phyloP scores from a whole-genome alignment of 805 yeast species.

The Isabelozyma pseudorhagii region DNA sequence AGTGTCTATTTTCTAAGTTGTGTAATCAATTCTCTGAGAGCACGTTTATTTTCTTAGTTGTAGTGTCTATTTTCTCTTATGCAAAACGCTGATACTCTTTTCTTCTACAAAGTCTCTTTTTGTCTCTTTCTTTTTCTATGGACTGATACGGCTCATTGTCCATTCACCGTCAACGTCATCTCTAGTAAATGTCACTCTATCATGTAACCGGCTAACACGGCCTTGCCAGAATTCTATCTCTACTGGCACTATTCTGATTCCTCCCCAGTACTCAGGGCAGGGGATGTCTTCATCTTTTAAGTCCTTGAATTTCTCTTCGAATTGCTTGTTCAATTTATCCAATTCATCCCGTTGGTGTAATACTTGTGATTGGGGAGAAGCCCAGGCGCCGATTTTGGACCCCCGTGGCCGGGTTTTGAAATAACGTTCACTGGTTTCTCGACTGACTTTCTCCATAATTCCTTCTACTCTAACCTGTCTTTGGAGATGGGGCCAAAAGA shows the following conservation, averaged over 20 bases:
- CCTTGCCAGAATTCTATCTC: constrained; percentile 99
- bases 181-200: constrained; percentile 72
- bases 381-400: constrained; percentile 94
- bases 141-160: constrained; percentile 34
- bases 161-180: constrained; percentile 49
- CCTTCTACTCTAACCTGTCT: constrained; percentile 96
- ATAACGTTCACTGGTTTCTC: constrained; percentile 74
- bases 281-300: constrained; percentile 63
- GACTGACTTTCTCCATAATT: constrained; percentile 62
- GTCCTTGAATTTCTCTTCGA: constrained; percentile 57
- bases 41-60: not conserved
- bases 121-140: constrained; percentile 1
- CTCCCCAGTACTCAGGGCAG: constrained; percentile 96
- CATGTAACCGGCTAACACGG: constrained; percentile 83
- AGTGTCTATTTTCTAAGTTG: not conserved
- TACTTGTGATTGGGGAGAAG: constrained; percentile 79
- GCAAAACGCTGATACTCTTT: constrained; percentile 6
- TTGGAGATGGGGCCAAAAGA: constrained; percentile 89
- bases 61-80: not conserved
- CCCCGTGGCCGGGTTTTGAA: constrained; percentile 89
- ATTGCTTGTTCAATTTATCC: constrained; percentile 46
- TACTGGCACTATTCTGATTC: constrained; percentile 79
- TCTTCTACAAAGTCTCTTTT: constrained; percentile 1
- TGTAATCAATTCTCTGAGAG: too few species aligned
- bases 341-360: constrained; percentile 61